A percentile compares a stretch with the other conserved stretches of the same genome.
Evolutionary conservation across 768 basidiomycete genomes (phyloP).

Genomic region (Rhizopogon vesiculosus): DNA sequence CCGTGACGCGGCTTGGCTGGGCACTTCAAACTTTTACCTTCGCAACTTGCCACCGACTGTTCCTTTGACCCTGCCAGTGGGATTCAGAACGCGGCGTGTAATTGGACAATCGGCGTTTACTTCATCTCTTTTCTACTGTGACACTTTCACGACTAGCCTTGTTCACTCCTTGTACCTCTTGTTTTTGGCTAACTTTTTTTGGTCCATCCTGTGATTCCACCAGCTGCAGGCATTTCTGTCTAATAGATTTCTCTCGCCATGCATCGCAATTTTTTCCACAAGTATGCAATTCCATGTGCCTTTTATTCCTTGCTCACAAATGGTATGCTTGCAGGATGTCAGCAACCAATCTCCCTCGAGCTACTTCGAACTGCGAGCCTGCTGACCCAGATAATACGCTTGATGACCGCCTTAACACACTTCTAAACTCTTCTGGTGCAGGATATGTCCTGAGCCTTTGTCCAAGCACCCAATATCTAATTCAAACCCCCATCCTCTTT

Average conservation of each 20-base stretch:
- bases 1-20: no score
- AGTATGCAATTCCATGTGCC: constrained; percentile 2
- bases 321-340: neutral
- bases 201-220: neutral
- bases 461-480: constrained; percentile 53
- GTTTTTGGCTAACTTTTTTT: neutral
- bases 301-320: neutral
- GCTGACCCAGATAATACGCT: constrained; percentile 57
- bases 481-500: constrained; percentile 65
- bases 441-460: constrained; percentile 69
- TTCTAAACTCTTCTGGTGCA: constrained; percentile 60
- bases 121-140: neutral
- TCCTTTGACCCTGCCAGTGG: no score
- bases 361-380: constrained; percentile 21
- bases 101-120: neutral
- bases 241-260: constrained; percentile 8
- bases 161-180: neutral
- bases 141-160: neutral
- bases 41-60: no score
- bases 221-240: neutral
- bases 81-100: no score
- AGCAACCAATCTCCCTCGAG: constrained; percentile 5
- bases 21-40: no score
- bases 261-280: constrained; percentile 3
- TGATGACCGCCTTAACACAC: constrained; percentile 60